Conservation (phyloP, 2,329 filamentous ascomycete species). For the Parascedosporium putredinis region DNA sequence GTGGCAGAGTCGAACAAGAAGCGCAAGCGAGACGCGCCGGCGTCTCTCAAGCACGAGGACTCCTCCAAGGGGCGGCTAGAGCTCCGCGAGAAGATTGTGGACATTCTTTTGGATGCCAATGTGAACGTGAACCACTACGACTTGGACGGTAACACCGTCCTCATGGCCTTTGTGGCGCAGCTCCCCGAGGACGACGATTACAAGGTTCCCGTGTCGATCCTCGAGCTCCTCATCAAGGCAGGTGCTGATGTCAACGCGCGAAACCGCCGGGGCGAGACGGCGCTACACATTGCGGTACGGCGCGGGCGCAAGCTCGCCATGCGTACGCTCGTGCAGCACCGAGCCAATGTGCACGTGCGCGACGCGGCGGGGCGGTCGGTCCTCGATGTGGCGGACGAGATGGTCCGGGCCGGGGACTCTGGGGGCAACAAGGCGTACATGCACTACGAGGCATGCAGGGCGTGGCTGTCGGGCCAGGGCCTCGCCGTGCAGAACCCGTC, state of each 20-base stretch:
- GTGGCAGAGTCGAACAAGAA: neutral
- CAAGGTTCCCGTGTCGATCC: constrained; percentile 30
- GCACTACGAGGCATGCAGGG: constrained; percentile 34
- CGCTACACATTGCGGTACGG: constrained; percentile 42
- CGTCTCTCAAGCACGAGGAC: constrained; percentile 17
- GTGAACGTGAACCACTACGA: constrained; percentile 45
- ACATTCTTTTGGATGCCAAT: constrained; percentile 22
- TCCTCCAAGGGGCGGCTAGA: constrained; percentile 21
- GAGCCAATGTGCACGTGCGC: constrained; percentile 36
- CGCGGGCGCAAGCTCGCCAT: constrained; percentile 42
- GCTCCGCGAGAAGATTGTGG: constrained; percentile 17
- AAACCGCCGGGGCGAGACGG: constrained; percentile 44
- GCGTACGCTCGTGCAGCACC: constrained; percentile 32
- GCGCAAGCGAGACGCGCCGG: neutral
- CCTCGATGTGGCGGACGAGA: constrained; percentile 33
- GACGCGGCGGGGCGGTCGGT: constrained; percentile 34
- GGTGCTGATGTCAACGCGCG: constrained; percentile 38
- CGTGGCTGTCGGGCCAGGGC: constrained; percentile 29
- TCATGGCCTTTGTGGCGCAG: constrained; percentile 44
- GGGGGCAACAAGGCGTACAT: constrained; percentile 25
- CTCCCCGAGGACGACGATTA: constrained; percentile 41
- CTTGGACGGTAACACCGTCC: constrained; percentile 37
- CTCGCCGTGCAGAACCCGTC: constrained; percentile 28
- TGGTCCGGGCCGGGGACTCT: constrained; percentile 18
- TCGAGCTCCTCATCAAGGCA: constrained; percentile 29